Evolutionary conservation across 2,329 filamentous ascomycete species (phyloP).

Genomic region (Fusarium chaquense): DNA sequence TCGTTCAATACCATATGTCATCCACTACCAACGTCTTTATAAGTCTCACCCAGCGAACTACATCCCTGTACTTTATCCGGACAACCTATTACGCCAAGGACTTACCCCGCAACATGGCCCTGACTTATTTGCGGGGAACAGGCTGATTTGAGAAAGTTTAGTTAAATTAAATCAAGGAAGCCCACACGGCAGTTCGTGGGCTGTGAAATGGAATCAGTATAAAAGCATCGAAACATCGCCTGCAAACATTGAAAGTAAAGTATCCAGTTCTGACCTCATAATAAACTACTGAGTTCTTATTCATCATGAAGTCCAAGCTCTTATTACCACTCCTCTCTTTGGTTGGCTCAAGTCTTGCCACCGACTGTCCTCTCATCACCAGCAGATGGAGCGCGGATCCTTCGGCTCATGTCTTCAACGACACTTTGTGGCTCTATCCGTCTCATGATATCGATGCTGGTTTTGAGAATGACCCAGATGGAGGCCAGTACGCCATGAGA

Average conservation of each 20-base stretch:
- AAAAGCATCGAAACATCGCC: neutral
- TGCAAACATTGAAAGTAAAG: neutral
- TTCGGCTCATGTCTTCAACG: slow-evolving; percentile 25
- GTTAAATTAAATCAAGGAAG: neutral
- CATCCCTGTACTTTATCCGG: neutral
- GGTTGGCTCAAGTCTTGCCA: neutral
- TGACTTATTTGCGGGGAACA: slow-evolving; percentile 2
- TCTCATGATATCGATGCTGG: slow-evolving; percentile 19
- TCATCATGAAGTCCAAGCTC: slow-evolving; percentile 6
- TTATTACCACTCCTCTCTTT: slow-evolving; percentile 1
- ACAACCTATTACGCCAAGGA: slow-evolving; percentile 1
- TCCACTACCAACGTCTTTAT: neutral
- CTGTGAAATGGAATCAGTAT: neutral
- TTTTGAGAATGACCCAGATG: neutral
- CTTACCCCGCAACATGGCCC: slow-evolving; percentile 8
- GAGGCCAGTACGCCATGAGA: slow-evolving; percentile 14
- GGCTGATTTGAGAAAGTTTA: neutral
- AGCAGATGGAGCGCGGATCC: slow-evolving; percentile 22
- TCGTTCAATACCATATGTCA: neutral
- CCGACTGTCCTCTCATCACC: slow-evolving; percentile 17
- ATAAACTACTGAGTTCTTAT: neutral
- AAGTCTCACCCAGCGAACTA: neutral
- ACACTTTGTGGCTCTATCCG: slow-evolving; percentile 9
- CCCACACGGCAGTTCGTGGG: neutral
- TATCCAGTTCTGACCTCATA: neutral